Conservation (phyloP, 495 filamentous ascomycete genomes). For the Aspergillus conjunctus region DNA sequence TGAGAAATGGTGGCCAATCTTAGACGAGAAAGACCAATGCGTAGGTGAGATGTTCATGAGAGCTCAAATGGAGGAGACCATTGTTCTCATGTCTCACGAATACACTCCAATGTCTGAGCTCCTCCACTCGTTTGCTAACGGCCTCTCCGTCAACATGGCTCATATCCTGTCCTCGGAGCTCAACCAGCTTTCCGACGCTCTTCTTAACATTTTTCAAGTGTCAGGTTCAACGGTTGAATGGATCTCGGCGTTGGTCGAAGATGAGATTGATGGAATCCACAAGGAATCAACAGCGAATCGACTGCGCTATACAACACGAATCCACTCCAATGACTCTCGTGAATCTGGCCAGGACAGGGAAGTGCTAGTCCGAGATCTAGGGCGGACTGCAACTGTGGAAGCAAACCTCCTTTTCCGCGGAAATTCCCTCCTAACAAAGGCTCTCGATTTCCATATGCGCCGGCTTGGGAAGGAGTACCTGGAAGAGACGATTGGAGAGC, state of each 20-base stretch:
- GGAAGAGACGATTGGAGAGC: conserved; percentile 82
- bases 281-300: conserved; percentile 70
- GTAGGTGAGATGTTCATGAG: conserved; percentile 88
- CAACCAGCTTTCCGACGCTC: conserved; percentile 76
- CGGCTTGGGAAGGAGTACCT: conserved; percentile 92
- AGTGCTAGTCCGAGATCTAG: conserved; percentile 60
- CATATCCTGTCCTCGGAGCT: conserved; percentile 75
- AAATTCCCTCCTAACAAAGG: conserved; percentile 92
- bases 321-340: conserved; percentile 78
- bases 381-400: conserved; percentile 64
- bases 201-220: conserved; percentile 95
- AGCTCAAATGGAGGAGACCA: conserved; percentile 79
- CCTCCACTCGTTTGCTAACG: conserved; percentile 79
- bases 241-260: conserved; percentile 90
- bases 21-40: conserved; percentile 69
- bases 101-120: conserved; percentile 84
- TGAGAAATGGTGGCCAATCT: conserved; percentile 88
- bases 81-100: conserved; percentile 82
- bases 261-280: conserved; percentile 91
- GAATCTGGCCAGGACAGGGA: conserved; percentile 64
- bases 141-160: conserved; percentile 82
- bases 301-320: conserved; percentile 71
- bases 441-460: conserved; percentile 93
- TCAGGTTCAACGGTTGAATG: conserved; percentile 86
- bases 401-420: conserved; percentile 95